Evolutionary conservation across 106 monocot genomes (phyloP).

Genomic region (Amphibolis antarctica): DNA sequence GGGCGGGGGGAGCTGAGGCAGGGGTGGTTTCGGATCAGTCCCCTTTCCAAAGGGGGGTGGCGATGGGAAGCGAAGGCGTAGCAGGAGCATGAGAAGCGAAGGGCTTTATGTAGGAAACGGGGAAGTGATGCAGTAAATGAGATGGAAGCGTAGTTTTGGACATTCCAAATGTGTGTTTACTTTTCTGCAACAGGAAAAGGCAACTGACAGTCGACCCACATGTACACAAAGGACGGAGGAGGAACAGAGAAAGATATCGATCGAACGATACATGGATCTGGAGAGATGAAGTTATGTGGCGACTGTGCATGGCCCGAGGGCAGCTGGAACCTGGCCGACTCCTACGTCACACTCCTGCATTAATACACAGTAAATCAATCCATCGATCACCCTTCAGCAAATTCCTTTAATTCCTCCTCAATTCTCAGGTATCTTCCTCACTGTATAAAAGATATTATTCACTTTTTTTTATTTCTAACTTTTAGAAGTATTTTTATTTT

Average conservation of each 20-base stretch:
- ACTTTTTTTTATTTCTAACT: too few species aligned
- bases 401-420: too few species aligned
- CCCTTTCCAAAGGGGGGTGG: neutral
- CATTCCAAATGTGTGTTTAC: conserved; percentile 7
- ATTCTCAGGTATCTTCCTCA: too few species aligned
- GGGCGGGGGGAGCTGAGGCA: neutral
- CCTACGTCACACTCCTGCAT: too few species aligned
- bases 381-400: too few species aligned
- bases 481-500: too few species aligned
- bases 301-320: neutral
- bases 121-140: neutral
- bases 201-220: neutral
- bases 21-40: neutral
- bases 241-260: neutral
- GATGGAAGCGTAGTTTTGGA: neutral
- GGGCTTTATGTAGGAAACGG: neutral
- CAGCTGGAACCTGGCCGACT: neutral
- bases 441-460: too few species aligned
- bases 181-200: conserved; percentile 3
- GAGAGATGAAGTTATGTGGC: neutral
- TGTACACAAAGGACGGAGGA: neutral
- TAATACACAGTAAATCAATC: too few species aligned
- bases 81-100: neutral
- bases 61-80: neutral
- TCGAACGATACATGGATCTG: neutral